A percentile compares a stretch with the other conserved stretches of the same genome.
phyloP scores from a whole-genome alignment of 257 asterid species.

The Nyctanthes arbortristis region DNA sequence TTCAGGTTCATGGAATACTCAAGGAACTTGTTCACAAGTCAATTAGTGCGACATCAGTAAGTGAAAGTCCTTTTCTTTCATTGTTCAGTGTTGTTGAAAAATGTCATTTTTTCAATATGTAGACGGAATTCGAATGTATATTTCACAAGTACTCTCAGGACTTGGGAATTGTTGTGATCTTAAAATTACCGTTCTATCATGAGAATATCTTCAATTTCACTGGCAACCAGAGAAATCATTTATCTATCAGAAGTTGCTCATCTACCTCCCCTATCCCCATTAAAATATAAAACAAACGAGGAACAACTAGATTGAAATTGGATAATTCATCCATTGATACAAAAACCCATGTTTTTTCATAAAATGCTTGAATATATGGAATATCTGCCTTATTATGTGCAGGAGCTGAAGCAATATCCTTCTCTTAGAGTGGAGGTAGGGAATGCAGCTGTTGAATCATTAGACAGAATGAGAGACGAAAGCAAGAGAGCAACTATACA shows the following conservation, averaged over 20 bases:
- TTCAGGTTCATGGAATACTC: constrained; percentile 70
- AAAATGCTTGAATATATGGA: constrained; percentile 1
- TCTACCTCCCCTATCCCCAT: background rate
- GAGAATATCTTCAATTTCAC: background rate
- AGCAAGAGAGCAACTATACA: constrained; percentile 71
- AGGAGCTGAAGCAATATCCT: constrained; percentile 85
- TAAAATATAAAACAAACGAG: background rate
- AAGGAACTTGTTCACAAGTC: constrained; percentile 76
- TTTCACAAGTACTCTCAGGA: no score
- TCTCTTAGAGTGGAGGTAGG: constrained; percentile 69
- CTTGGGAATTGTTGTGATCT: background rate
- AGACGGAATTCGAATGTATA: no score
- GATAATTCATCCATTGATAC: background rate
- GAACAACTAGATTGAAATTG: background rate
- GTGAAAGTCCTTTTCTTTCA: constrained; percentile 19
- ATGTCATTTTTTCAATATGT: background rate
- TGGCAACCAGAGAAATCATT: background rate
- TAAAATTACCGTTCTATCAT: background rate
- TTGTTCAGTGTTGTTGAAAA: background rate
- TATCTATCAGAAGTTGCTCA: background rate
- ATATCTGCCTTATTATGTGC: constrained; percentile 14
- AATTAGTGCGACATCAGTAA: constrained; percentile 56
- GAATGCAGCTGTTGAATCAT: constrained; percentile 64
- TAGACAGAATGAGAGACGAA: constrained; percentile 76
- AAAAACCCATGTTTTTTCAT: background rate